Conservation (phyloP, 345 rosid species). For the Brassica incana region DNA sequence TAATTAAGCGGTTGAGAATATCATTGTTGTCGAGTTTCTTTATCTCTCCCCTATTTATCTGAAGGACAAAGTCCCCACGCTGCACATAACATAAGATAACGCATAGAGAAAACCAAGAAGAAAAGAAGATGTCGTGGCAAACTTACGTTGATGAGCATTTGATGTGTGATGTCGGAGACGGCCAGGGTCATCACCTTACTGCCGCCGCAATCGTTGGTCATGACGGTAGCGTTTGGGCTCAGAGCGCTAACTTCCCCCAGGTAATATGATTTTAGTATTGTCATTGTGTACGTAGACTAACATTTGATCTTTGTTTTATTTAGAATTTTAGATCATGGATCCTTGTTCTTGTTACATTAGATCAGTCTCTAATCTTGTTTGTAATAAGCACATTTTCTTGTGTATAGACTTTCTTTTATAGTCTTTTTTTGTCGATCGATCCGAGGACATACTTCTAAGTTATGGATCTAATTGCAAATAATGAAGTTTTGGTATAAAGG, state of each 20-base stretch:
- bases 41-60: constrained; percentile 28
- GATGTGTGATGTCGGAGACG: constrained; percentile 77
- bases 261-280: constrained; percentile 21
- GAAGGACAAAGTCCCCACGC: constrained; percentile 27
- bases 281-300: background rate
- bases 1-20: constrained; percentile 22
- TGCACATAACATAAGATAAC: constrained; percentile 8
- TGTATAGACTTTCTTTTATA: background rate
- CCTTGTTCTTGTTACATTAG: background rate
- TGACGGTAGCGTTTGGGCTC: constrained; percentile 92
- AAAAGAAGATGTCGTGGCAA: constrained; percentile 76
- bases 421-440: background rate
- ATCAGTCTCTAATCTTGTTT: constrained; percentile 2
- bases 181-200: constrained; percentile 59
- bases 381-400: background rate
- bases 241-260: constrained; percentile 75
- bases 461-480: background rate
- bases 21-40: background rate
- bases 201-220: constrained; percentile 79
- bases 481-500: background rate
- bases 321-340: background rate
- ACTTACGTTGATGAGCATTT: constrained; percentile 85
- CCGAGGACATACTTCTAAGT: background rate
- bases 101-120: background rate
- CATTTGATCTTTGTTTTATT: background rate